Evolutionary conservation across 805 yeast genomes (phyloP).

Genomic region (Candida anglica): DNA sequence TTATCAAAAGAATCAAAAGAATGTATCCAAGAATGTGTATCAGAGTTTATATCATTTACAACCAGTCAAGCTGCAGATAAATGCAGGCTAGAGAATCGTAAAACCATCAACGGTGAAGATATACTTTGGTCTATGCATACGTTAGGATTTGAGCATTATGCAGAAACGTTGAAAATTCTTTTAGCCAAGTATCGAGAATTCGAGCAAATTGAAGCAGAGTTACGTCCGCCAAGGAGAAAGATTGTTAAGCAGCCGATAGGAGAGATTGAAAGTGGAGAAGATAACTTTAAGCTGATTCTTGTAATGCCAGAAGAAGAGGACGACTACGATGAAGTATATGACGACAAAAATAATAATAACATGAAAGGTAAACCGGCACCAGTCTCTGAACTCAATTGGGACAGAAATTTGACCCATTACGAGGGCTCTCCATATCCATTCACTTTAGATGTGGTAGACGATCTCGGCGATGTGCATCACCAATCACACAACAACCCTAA

Average conservation of each 20-base stretch:
- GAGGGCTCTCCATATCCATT: no score
- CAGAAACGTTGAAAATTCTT: constrained; percentile 65
- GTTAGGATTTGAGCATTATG: constrained; percentile 65
- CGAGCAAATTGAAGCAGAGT: constrained; percentile 1
- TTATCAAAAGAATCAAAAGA: constrained; percentile 78
- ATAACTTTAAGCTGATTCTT: no score
- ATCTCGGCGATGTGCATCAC: no score
- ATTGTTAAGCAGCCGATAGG: not conserved
- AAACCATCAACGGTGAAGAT: constrained; percentile 70
- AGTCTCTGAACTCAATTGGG: no score
- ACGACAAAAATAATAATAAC: no score
- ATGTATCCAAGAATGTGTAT: constrained; percentile 67
- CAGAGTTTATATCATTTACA: constrained; percentile 64
- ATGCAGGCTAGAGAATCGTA: constrained; percentile 61
- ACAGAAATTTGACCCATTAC: no score
- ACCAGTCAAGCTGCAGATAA: constrained; percentile 65
- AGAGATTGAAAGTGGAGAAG: not conserved
- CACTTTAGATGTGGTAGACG: no score
- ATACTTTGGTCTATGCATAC: constrained; percentile 60
- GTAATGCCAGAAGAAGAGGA: no score
- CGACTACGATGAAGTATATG: no score
- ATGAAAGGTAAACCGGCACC: no score
- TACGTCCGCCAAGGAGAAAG: no score
- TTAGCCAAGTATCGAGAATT: constrained; percentile 62
- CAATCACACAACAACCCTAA: no score